Evolutionary conservation across 805 yeast species (phyloP).

Genomic region (Pichia thaimueangensis): DNA sequence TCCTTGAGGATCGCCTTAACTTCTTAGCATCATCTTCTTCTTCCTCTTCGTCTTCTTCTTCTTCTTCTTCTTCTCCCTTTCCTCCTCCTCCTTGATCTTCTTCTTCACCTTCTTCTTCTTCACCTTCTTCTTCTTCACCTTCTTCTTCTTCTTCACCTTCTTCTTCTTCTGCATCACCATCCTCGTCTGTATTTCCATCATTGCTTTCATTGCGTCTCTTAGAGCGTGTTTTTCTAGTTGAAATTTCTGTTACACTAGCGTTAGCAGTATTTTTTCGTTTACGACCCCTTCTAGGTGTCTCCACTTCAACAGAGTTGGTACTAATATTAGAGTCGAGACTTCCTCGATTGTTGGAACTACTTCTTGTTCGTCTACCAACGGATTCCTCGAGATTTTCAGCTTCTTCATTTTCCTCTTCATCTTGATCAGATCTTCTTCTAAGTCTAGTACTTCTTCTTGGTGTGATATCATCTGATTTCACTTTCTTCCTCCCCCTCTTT

Average conservation of each 20-base stretch:
- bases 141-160: slow-evolving; percentile 4
- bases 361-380: slow-evolving; percentile 5
- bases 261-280: slow-evolving; percentile 2
- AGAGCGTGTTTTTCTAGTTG: neutral
- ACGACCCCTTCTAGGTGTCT: slow-evolving; percentile 10
- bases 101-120: slow-evolving; percentile 30
- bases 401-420: slow-evolving; percentile 11
- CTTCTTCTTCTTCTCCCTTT: slow-evolving; percentile 27
- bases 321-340: neutral
- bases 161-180: slow-evolving; percentile 3
- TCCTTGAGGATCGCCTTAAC: slow-evolving; percentile 4
- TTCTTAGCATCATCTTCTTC: slow-evolving; percentile 22
- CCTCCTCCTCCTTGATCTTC: slow-evolving; percentile 28
- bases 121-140: slow-evolving; percentile 18
- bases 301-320: neutral
- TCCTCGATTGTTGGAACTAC: slow-evolving; percentile 1
- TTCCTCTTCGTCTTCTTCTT: slow-evolving; percentile 22
- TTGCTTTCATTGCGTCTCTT: neutral
- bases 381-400: slow-evolving; percentile 5
- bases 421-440: slow-evolving; percentile 16
- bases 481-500: neutral
- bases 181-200: neutral
- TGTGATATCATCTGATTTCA: slow-evolving; percentile 7
- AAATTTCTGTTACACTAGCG: neutral
- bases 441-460: slow-evolving; percentile 11